Evolutionary conservation across 345 rosid genomes (phyloP).

Genomic region (Kandelia obovata): DNA sequence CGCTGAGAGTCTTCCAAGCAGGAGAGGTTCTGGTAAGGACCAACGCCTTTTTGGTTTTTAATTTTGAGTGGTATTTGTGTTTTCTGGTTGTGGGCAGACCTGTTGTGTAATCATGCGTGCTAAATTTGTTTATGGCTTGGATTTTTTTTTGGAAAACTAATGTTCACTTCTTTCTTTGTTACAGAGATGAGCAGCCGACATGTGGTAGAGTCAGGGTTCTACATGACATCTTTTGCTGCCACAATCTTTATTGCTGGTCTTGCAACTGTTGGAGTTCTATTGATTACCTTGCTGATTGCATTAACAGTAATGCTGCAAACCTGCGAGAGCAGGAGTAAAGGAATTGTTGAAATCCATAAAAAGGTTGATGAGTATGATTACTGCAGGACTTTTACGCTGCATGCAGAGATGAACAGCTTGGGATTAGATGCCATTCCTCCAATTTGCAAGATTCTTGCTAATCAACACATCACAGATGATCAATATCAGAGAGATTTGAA

Average conservation of each 20-base stretch:
- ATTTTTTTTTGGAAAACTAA: constrained; percentile 2
- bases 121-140: not conserved
- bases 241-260: constrained; percentile 62
- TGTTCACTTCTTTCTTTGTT: constrained; percentile 6
- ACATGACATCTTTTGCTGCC: constrained; percentile 73
- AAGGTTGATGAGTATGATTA: constrained; percentile 34
- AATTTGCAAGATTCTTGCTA: constrained; percentile 47
- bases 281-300: constrained; percentile 55
- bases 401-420: constrained; percentile 59
- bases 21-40: constrained; percentile 63
- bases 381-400: constrained; percentile 50
- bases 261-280: constrained; percentile 52
- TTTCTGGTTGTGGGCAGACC: too few species aligned
- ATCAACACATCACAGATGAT: constrained; percentile 41
- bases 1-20: constrained; percentile 49
- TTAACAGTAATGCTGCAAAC: constrained; percentile 72
- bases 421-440: constrained; percentile 45
- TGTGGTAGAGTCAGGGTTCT: constrained; percentile 64
- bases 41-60: not conserved
- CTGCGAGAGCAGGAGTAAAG: constrained; percentile 48
- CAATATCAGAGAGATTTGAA: constrained; percentile 53
- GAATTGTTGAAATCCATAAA: constrained; percentile 40
- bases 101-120: too few species aligned
- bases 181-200: constrained; percentile 58
- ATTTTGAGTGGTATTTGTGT: too few species aligned